These are phyloP conservation scores for Penicillium alfredii DNA, from an alignment of 495 filamentous ascomycete genomes.

Conservation along the genomic window DNA sequence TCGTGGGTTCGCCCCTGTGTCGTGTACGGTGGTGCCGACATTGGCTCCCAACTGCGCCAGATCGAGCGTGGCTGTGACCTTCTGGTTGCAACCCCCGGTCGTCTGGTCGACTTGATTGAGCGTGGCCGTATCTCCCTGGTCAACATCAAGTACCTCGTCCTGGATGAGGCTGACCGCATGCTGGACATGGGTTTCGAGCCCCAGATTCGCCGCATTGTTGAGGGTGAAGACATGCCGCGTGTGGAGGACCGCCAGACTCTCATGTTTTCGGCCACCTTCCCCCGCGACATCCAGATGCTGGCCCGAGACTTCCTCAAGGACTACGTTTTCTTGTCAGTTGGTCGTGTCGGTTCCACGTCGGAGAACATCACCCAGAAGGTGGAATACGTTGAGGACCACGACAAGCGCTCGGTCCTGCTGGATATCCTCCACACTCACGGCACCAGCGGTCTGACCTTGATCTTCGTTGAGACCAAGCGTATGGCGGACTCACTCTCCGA, in stretches of 20 bases:
- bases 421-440: slow-evolving; percentile 96
- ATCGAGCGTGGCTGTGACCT: slow-evolving; percentile 98
- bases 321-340: slow-evolving; percentile 97
- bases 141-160: slow-evolving; percentile 98
- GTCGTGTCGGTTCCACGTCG: slow-evolving; percentile 97
- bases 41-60: slow-evolving; percentile 90
- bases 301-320: slow-evolving; percentile 97
- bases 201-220: slow-evolving; percentile 96
- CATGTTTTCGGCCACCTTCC: slow-evolving; percentile 99
- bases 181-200: slow-evolving; percentile 99
- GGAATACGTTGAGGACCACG: slow-evolving; percentile 92
- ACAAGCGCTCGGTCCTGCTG: slow-evolving; percentile 95
- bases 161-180: slow-evolving; percentile 99
- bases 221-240: slow-evolving; percentile 93
- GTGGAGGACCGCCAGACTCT: slow-evolving; percentile 87
- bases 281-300: slow-evolving; percentile 97
- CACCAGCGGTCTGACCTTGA: slow-evolving; percentile 77
- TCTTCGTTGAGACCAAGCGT: slow-evolving; percentile 99
- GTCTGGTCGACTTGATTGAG: slow-evolving; percentile 96
- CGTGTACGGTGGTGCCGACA: slow-evolving; percentile 98
- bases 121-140: slow-evolving; percentile 92
- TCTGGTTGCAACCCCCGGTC: slow-evolving; percentile 92
- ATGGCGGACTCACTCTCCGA: slow-evolving; percentile 98
- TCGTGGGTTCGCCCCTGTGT: slow-evolving; percentile 98
- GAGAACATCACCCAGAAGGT: slow-evolving; percentile 99